Percentiles rank a stretch among this genome's conserved stretches.
Conservation (phyloP, 2,329 filamentous ascomycete species). For the Diaporthe vaccinii region DNA sequence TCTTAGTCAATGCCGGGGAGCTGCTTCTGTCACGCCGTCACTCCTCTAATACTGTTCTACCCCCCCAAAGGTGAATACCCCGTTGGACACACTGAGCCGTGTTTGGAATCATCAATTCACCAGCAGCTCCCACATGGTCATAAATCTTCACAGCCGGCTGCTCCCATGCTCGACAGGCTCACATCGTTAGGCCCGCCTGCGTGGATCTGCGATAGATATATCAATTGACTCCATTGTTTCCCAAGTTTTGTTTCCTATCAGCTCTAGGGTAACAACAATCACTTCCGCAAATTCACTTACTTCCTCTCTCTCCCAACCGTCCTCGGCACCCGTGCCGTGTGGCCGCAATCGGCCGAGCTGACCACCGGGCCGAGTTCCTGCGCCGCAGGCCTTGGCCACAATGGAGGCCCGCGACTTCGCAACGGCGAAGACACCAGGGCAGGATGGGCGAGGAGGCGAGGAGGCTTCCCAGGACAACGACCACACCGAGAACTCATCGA, state of each 20-base stretch:
- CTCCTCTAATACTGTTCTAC: not conserved
- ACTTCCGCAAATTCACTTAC: not conserved
- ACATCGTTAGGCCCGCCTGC: not conserved
- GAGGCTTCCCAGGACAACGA: conserved; percentile 14
- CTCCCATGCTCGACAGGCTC: not conserved
- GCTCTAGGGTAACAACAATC: not conserved
- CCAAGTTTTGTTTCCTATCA: not conserved
- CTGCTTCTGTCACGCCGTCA: not conserved
- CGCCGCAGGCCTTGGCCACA: not conserved
- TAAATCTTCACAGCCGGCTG: not conserved
- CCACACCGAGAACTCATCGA: conserved; percentile 28
- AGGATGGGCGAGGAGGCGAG: not conserved
- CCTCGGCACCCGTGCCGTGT: not conserved
- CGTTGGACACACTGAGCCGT: not conserved
- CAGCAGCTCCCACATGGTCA: not conserved
- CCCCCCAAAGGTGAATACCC: not conserved
- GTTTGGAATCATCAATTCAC: conserved; percentile 1
- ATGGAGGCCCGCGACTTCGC: conserved; percentile 26
- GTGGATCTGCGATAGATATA: not conserved
- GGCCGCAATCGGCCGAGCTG: not conserved
- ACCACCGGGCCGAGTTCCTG: not conserved
- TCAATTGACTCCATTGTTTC: not conserved
- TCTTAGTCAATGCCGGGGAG: not conserved
- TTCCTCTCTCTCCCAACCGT: not conserved
- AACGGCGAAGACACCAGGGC: not conserved